Evolutionary conservation across 306 rosid species (phyloP), one percentile per base, ranked within the genome.

Genomic region (Prosopis cineraria): DNA sequence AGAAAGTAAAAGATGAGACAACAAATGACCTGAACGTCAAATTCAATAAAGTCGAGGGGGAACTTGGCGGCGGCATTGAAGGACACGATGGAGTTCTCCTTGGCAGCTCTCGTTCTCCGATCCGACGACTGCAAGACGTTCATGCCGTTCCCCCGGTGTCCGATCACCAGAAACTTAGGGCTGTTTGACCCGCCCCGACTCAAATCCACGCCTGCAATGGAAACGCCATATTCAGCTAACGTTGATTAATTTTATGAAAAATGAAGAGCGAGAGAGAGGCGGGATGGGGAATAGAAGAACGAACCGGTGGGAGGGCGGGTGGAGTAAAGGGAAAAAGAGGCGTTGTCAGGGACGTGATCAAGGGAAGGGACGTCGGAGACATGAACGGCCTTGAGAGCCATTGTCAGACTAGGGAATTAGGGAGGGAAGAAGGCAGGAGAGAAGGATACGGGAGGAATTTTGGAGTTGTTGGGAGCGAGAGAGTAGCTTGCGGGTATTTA

Each of bases 121-220:
- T 89, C 94, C 8, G 88, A 43, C 12, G 96, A 90, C 16, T 85
- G 89, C 81, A 93, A 34, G 25, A 82, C 48, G 86, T 93, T 91
- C 97, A 93, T 93, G 12, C 98, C 97, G 44, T 78, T 66, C 13
- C 97, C 97, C 27, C 98, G 79, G 56, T 93, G 98, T 31, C 98
- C 98, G 16, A 91, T 59, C 59, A 91, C 96, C 30, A 82, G 62
- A 73, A 93, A 87, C 62, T 88, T 91, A 0, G 84, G 82, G 53
- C 80, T 11, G 55, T 82, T 82, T 31, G 73, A 72, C 10, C 68
- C 82, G 2, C 72, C 47, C 12, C 45, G 75, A 7, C 13, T 53
- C 82, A 82, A 65, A 22, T 71, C 82, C 77, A 79, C 47, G 1
- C 72, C 89, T 72, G 75, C 3, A 36, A 36, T 13, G 19, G 70